Evolutionary conservation across 306 rosid genomes (phyloP).

Genomic region (Trifolium pratense): DNA sequence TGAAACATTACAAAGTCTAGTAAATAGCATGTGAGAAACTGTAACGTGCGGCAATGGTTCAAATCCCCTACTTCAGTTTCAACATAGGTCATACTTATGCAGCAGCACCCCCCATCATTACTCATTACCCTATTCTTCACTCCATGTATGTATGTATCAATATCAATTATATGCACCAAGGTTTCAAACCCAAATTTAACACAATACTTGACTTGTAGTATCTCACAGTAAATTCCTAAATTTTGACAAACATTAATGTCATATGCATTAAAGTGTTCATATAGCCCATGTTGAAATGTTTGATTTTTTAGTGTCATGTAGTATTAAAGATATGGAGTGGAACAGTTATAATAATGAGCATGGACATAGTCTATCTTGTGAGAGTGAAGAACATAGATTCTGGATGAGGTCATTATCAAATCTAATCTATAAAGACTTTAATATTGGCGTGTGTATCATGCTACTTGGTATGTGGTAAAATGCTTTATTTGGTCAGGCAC

Average conservation of each 20-base stretch:
- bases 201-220: constrained; percentile 33
- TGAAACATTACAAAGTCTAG: constrained; percentile 42
- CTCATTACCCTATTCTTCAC: constrained; percentile 45
- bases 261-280: constrained; percentile 37
- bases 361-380: constrained; percentile 54
- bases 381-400: constrained; percentile 76
- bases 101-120: constrained; percentile 50
- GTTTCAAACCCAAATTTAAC: constrained; percentile 26
- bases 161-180: constrained; percentile 42
- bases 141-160: constrained; percentile 26
- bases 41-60: constrained; percentile 49
- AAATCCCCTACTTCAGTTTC: constrained; percentile 53
- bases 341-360: constrained; percentile 35
- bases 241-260: constrained; percentile 38
- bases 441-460: constrained; percentile 70
- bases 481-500: constrained; percentile 82
- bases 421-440: constrained; percentile 55
- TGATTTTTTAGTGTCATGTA: constrained; percentile 27
- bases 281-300: constrained; percentile 28
- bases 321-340: constrained; percentile 41
- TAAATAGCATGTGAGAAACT: constrained; percentile 48
- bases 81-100: constrained; percentile 49
- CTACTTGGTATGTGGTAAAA: constrained; percentile 63
- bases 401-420: constrained; percentile 73
- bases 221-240: constrained; percentile 41